These are phyloP conservation scores for Ascochyta pisi DNA, from an alignment of 2,329 filamentous ascomycete species.

Conservation along the genomic window DNA sequence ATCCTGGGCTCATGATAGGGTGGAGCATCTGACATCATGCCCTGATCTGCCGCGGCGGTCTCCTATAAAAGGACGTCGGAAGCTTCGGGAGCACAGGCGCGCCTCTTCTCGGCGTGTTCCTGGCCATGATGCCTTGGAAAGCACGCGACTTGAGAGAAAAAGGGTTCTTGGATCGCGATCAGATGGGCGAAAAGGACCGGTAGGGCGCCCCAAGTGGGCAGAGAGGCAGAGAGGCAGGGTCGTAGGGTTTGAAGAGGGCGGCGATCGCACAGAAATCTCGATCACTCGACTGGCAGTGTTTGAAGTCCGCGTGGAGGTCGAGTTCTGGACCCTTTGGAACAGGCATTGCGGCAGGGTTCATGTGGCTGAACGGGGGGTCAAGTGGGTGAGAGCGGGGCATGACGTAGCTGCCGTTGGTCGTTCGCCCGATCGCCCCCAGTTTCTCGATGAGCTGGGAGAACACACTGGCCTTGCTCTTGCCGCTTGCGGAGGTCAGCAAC, in stretches of 20 bases:
- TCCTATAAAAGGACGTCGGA: slow-evolving; percentile 4
- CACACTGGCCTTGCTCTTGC: slow-evolving; percentile 7
- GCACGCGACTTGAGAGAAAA: slow-evolving; percentile 1
- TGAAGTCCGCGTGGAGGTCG: slow-evolving; percentile 21
- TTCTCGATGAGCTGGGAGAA: slow-evolving; percentile 24
- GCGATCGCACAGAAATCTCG: slow-evolving; percentile 25
- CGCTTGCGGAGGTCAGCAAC: slow-evolving; percentile 17
- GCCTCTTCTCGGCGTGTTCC: slow-evolving; percentile 15
- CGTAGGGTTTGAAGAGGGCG: slow-evolving; percentile 7
- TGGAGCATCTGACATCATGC: slow-evolving; percentile 9
- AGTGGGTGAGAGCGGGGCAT: slow-evolving; percentile 1
- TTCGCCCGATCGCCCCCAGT: slow-evolving; percentile 23
- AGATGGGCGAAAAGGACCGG: slow-evolving; percentile 7
- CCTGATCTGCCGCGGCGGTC: background rate
- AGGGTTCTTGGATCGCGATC: slow-evolving; percentile 10
- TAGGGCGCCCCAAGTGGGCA: background rate
- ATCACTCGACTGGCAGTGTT: slow-evolving; percentile 24
- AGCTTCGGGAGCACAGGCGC: slow-evolving; percentile 7
- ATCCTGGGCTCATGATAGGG: background rate
- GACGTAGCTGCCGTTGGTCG: slow-evolving; percentile 25
- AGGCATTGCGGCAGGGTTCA: slow-evolving; percentile 20
- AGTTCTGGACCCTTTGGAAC: slow-evolving; percentile 16
- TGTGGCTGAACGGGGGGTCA: slow-evolving; percentile 18
- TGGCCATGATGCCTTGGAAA: slow-evolving; percentile 8
- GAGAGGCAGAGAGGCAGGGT: slow-evolving; percentile 2